Evolutionary conservation across 768 basidiomycete species (phyloP).

Genomic region (Termitomyces sp.): DNA sequence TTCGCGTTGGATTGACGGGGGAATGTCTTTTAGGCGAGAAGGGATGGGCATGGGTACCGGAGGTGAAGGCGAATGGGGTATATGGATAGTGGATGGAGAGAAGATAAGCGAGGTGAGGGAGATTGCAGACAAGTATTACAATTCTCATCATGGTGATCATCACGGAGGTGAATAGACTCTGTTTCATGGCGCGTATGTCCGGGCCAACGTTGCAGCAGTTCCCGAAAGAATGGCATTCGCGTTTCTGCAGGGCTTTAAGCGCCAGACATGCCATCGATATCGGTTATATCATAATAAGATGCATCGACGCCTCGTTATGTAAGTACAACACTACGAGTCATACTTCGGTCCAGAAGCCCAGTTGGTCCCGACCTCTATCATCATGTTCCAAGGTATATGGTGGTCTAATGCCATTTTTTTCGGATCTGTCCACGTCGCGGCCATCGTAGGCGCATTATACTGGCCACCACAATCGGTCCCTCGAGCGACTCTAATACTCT

Average conservation of each 20-base stretch:
- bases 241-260: neutral
- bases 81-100: slow-evolving; percentile 60
- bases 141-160: slow-evolving; percentile 13
- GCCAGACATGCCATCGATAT: neutral
- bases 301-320: neutral
- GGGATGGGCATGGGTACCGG: slow-evolving; percentile 69
- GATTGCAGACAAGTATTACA: slow-evolving; percentile 35
- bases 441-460: slow-evolving; percentile 44
- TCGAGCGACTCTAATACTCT: slow-evolving; percentile 43
- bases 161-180: slow-evolving; percentile 2
- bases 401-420: slow-evolving; percentile 62
- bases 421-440: slow-evolving; percentile 50
- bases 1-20: slow-evolving; percentile 54
- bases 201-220: neutral
- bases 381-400: slow-evolving; percentile 40
- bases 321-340: neutral
- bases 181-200: neutral
- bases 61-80: slow-evolving; percentile 52
- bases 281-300: neutral
- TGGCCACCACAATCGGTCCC: slow-evolving; percentile 43
- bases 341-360: neutral
- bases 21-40: slow-evolving; percentile 43
- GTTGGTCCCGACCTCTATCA: neutral
- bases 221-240: neutral
- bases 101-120: slow-evolving; percentile 47